These are phyloP conservation scores for Asterochloris sp. DNA, from an alignment of 139 green algal species.

Conservation along the genomic window DNA sequence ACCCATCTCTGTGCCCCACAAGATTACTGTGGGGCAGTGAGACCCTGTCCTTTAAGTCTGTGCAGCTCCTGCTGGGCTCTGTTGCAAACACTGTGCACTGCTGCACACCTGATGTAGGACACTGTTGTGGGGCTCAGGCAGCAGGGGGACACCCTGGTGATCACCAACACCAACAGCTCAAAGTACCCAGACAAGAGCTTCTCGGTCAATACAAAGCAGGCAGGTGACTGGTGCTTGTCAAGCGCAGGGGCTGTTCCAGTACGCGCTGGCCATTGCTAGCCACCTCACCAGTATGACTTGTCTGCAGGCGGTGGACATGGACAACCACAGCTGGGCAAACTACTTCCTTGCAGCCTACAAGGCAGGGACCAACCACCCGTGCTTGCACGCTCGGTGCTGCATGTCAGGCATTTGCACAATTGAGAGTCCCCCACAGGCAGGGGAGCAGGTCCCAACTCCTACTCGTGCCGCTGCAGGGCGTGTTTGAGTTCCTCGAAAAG, in stretches of 20 bases:
- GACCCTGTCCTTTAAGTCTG: conserved; percentile 20
- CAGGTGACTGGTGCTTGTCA: neutral
- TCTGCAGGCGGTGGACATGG: conserved; percentile 70
- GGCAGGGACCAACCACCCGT: conserved; percentile 20
- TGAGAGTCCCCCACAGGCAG: too few relatives aligned
- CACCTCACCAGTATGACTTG: neutral
- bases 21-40: too few relatives aligned
- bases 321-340: conserved; percentile 87
- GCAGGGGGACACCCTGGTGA: conserved; percentile 50
- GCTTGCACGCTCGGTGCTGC: too few relatives aligned
- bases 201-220: conserved; percentile 71
- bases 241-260: neutral
- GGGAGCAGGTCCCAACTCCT: too few relatives aligned
- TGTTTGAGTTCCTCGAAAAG: conserved; percentile 57
- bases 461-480: conserved; percentile 39
- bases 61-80: too few relatives aligned
- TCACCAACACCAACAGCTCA: conserved; percentile 72
- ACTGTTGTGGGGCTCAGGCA: conserved; percentile 65
- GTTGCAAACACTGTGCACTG: too few relatives aligned
- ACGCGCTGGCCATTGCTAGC: neutral
- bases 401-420: too few relatives aligned
- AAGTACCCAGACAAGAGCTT: conserved; percentile 76
- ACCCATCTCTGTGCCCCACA: neutral
- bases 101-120: conserved; percentile 45
- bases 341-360: conserved; percentile 96